Conservation (phyloP, 345 rosid genomes). For the Rhodamnia rubescens region DNA sequence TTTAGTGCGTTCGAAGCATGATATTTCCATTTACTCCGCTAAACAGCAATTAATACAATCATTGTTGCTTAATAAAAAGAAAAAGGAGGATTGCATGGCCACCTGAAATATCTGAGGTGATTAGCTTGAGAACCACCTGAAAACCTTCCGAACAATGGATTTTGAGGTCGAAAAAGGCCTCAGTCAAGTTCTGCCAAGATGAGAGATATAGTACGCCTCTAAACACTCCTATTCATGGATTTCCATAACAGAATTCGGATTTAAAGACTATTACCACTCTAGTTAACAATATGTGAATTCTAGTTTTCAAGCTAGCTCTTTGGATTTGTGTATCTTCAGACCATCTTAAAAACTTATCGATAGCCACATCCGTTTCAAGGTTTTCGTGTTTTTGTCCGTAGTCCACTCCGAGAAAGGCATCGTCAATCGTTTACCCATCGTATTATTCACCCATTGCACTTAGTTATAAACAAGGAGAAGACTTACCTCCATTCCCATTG, state of each 20-base stretch:
- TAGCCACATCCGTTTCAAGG: accelerated
- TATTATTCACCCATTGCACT: background rate
- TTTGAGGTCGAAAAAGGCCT: background rate
- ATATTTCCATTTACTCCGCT: accelerated
- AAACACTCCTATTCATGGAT: background rate
- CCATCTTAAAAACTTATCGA: background rate
- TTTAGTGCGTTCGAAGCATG: background rate
- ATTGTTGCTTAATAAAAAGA: background rate
- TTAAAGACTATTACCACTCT: background rate
- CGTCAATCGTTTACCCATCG: background rate
- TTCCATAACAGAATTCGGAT: background rate
- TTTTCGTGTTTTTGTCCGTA: background rate
- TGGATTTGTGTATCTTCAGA: background rate
- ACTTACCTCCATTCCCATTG: background rate
- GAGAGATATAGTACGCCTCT: background rate
- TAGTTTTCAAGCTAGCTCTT: background rate
- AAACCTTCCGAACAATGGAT: background rate
- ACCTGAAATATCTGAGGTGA: background rate
- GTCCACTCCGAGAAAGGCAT: background rate
- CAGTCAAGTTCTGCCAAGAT: background rate
- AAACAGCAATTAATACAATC: background rate
- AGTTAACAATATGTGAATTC: background rate
- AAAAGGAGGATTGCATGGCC: background rate
- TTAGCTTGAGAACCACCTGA: background rate
- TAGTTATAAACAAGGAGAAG: background rate